Evolutionary conservation across 2,329 filamentous ascomycete species (phyloP).

Genomic region (Calycina herbarum): DNA sequence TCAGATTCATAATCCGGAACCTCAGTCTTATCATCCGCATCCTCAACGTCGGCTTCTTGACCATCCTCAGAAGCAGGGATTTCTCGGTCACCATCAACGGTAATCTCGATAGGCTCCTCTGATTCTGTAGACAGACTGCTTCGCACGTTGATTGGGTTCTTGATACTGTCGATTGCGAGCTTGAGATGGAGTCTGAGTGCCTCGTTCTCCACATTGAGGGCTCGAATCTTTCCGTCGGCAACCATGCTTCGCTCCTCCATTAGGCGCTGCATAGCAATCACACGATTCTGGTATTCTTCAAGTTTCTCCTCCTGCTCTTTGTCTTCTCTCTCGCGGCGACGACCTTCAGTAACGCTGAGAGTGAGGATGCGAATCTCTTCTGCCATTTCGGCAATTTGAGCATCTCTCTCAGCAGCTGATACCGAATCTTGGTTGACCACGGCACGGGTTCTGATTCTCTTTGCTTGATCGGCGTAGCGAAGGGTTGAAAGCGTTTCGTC

Average conservation of each 20-base stretch:
- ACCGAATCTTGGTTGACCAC: slow-evolving; percentile 95
- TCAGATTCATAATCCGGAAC: slow-evolving; percentile 52
- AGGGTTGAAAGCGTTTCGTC: slow-evolving; percentile 96
- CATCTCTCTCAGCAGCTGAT: slow-evolving; percentile 88
- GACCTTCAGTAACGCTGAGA: slow-evolving; percentile 66
- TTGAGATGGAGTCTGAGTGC: slow-evolving; percentile 83
- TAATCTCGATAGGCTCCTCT: neutral
- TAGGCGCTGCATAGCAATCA: slow-evolving; percentile 84
- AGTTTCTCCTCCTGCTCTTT: slow-evolving; percentile 71
- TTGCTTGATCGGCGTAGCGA: slow-evolving; percentile 95
- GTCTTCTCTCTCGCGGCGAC: slow-evolving; percentile 72
- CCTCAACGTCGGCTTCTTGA: neutral
- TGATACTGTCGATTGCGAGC: slow-evolving; percentile 80
- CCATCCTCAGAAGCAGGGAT: neutral
- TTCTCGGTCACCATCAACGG: neutral
- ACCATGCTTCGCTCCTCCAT: slow-evolving; percentile 95
- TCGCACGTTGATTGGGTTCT: slow-evolving; percentile 76
- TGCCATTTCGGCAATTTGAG: slow-evolving; percentile 90
- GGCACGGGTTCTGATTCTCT: slow-evolving; percentile 91
- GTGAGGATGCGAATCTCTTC: slow-evolving; percentile 90
- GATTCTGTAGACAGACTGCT: slow-evolving; percentile 33
- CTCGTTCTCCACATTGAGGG: slow-evolving; percentile 86
- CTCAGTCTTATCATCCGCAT: slow-evolving; percentile 28
- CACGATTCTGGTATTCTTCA: slow-evolving; percentile 92
- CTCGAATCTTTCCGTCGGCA: slow-evolving; percentile 90